These are phyloP conservation scores for Neofusicoccum parvum DNA, from an alignment of 2,329 filamentous ascomycete genomes.

Conservation along the genomic window DNA sequence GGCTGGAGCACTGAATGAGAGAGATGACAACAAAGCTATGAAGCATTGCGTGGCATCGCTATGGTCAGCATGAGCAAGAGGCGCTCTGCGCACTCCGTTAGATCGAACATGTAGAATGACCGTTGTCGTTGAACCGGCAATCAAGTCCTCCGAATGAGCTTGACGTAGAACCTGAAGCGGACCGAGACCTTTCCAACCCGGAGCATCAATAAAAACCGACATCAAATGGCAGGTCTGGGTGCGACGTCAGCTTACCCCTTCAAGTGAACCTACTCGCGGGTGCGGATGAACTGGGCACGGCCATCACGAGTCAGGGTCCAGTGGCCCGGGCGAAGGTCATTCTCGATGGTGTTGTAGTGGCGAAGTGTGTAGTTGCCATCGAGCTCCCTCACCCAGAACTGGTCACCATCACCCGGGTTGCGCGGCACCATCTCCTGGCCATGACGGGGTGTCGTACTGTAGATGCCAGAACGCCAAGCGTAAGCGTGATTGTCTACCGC, in stretches of 20 bases:
- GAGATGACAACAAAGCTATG: not conserved
- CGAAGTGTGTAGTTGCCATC: conserved; percentile 40
- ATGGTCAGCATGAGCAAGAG: not conserved
- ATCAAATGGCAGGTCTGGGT: too few species aligned
- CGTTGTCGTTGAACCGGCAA: not conserved
- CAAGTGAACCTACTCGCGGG: not conserved
- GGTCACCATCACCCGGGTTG: conserved; percentile 7
- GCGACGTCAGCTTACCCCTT: not conserved
- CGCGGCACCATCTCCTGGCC: conserved; percentile 13
- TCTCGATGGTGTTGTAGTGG: conserved; percentile 41
- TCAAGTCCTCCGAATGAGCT: not conserved
- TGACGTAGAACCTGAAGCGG: not conserved
- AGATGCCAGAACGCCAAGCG: not conserved
- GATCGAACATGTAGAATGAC: not conserved
- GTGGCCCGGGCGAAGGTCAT: conserved; percentile 38
- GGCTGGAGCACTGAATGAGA: not conserved
- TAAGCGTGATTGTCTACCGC: not conserved
- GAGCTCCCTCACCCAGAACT: conserved; percentile 41
- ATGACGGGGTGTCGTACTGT: not conserved
- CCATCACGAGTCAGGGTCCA: conserved; percentile 40
- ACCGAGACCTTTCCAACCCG: not conserved
- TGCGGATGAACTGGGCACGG: conserved; percentile 7
- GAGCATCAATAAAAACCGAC: not conserved
- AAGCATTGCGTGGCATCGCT: not conserved
- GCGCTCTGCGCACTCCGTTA: not conserved